Evolutionary conservation across 2,329 filamentous ascomycete species (phyloP), one percentile per base, ranked within the genome.

Genomic region (Kalmusia sp.): DNA sequence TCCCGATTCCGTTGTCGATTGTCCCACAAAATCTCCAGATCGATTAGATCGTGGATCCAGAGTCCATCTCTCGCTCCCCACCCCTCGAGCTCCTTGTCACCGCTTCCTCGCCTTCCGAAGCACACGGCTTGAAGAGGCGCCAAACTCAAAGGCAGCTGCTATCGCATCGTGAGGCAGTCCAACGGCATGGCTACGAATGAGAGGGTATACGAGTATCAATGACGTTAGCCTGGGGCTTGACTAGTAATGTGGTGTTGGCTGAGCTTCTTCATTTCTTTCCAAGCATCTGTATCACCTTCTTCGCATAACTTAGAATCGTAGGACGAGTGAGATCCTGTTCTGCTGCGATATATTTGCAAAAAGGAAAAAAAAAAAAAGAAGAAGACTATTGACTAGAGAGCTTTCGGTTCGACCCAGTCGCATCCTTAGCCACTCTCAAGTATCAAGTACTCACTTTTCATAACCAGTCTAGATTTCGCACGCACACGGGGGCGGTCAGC

Each of bases 1-100:
- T 34, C 12, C 43, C 43, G 30, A 27, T n/a, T 9, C 43, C 30
- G 43, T 38, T 15, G 17, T 27, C 15, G 9, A 31, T 7, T 17
- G 41, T 6, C 30, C 43, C 43, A 46, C 17, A 34, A 33, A 12
- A 22, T 34, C 41, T 44, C 27, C 31, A 44, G 49, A 46, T 52
- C 45, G 49, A 51, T 46, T 14, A 24, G 33, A 52, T 48, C 33
- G 34, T 11, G 4, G 27, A 22, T 38, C 19, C 35, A 22, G 35
- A 38, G n/a, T n/a, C n/a, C 35, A 21, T 38, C 6, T 24, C 3
- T 3, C 9, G 34, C 17, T 2, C n/a, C 27, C 6, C 27, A 12
- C 6, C 27, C 6, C 12, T 12, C 12, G 12, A 12, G 12, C 27
- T 12, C 12, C 27, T 12, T 28, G 27, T 28, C 12, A 6, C 27